Percentiles rank a stretch among this genome's conserved stretches.
Conservation (phyloP, 2,329 filamentous ascomycete genomes). For the Esteya vermicola region DNA sequence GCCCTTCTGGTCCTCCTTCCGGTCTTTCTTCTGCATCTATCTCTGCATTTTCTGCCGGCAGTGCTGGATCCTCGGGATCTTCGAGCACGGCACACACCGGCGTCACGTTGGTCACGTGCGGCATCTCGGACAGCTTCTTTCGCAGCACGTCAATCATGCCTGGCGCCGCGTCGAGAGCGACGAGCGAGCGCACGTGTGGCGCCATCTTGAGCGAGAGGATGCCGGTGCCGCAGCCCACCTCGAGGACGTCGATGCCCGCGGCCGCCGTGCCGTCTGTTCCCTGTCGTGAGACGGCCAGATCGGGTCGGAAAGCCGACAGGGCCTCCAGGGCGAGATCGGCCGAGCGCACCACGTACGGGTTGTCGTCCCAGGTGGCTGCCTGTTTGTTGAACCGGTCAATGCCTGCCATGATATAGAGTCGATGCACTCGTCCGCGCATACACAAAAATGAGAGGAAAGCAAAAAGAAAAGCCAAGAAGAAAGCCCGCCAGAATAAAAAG, state of each 20-base stretch:
- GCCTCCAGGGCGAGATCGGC: slow-evolving; percentile 28
- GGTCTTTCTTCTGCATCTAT: no score
- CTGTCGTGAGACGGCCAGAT: no score
- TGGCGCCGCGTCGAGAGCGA: slow-evolving; percentile 37
- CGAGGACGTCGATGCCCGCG: slow-evolving; percentile 28
- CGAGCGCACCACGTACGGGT: slow-evolving; percentile 31
- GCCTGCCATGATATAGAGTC: no score
- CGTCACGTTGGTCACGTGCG: slow-evolving; percentile 16
- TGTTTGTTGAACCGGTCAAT: slow-evolving; percentile 39
- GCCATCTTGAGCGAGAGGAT: slow-evolving; percentile 35
- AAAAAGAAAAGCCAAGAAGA: neutral
- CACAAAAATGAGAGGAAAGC: neutral
- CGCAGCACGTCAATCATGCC: slow-evolving; percentile 40
- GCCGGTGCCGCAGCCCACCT: slow-evolving; percentile 43
- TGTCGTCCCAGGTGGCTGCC: slow-evolving; percentile 38
- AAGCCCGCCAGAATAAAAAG: neutral
- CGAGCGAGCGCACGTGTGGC: slow-evolving; percentile 29
- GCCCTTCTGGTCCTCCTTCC: no score
- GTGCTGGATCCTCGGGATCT: slow-evolving; percentile 29
- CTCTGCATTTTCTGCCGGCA: no score
- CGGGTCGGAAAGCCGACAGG: slow-evolving; percentile 24
- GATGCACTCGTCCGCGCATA: no score
- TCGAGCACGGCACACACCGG: slow-evolving; percentile 31
- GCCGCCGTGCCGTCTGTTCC: neutral
- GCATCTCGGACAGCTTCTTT: slow-evolving; percentile 30